phyloP scores from a whole-genome alignment of 2,329 filamentous ascomycete species.

The Neofusicoccum laricinum region DNA sequence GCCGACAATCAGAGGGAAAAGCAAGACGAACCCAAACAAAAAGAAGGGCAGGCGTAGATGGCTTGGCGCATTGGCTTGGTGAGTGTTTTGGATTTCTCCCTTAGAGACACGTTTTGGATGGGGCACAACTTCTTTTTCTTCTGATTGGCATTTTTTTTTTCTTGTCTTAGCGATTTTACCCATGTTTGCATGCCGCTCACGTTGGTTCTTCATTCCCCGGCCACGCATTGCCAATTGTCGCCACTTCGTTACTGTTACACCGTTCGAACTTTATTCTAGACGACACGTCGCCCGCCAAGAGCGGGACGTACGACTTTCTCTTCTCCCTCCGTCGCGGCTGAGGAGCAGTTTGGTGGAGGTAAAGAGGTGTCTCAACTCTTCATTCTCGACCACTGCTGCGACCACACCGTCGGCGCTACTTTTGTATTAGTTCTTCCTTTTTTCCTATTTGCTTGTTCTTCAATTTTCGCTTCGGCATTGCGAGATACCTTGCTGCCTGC shows the following conservation, averaged over 20 bases:
- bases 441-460: neutral
- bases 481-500: conserved; percentile 11
- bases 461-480: neutral
- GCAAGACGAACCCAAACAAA: neutral
- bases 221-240: neutral
- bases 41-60: neutral
- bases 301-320: neutral
- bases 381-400: neutral
- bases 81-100: neutral
- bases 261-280: conserved; percentile 3
- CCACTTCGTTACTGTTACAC: neutral
- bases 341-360: neutral
- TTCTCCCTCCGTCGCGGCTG: neutral
- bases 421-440: neutral
- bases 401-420: neutral
- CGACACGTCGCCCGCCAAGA: neutral
- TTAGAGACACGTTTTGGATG: neutral
- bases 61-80: neutral
- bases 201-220: neutral
- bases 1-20: neutral
- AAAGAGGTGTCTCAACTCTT: neutral
- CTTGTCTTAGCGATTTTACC: conserved; percentile 7
- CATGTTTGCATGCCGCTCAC: conserved; percentile 5
- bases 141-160: neutral
- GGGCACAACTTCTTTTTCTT: neutral